Evolutionary conservation across 495 filamentous ascomycete genomes (phyloP).

Genomic region (Pyrenopolyporus hunteri): DNA sequence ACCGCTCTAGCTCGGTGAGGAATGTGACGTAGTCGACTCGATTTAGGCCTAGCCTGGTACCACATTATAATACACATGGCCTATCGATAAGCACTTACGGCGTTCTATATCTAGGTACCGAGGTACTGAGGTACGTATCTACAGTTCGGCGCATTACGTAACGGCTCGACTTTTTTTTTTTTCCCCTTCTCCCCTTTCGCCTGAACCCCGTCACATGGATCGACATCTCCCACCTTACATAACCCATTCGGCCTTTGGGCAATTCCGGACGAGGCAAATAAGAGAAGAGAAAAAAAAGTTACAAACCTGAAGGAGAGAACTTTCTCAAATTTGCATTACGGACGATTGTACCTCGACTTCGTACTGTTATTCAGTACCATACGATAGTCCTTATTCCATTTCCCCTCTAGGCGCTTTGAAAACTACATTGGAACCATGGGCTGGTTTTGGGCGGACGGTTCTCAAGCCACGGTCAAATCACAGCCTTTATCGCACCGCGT

Average conservation of each 20-base stretch:
- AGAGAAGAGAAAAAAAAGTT: slow-evolving; percentile 27
- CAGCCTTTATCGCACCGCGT: slow-evolving; percentile 34
- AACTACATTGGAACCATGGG: slow-evolving; percentile 67
- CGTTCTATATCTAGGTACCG: not conserved
- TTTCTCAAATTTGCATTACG: not conserved
- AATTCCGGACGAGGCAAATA: slow-evolving; percentile 25
- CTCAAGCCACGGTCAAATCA: slow-evolving; percentile 48
- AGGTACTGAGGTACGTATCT: not conserved
- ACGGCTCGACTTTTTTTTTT: not conserved
- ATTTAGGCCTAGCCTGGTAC: not conserved
- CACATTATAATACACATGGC: too few species aligned
- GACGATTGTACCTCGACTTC: not conserved
- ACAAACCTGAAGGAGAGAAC: slow-evolving; percentile 9
- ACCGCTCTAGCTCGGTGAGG: too few species aligned
- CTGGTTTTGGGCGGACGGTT: slow-evolving; percentile 95
- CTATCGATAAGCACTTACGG: too few species aligned
- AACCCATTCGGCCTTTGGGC: slow-evolving; percentile 21
- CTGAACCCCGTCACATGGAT: not conserved
- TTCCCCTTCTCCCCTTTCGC: slow-evolving; percentile 4
- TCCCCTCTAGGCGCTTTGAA: too few species aligned
- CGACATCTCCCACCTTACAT: slow-evolving; percentile 5
- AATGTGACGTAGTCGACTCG: slow-evolving; percentile 32
- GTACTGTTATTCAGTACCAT: not conserved
- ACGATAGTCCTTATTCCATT: not conserved
- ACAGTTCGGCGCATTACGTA: slow-evolving; percentile 6